Conservation (phyloP, 345 rosid species). For the Rhodamnia argentea region DNA sequence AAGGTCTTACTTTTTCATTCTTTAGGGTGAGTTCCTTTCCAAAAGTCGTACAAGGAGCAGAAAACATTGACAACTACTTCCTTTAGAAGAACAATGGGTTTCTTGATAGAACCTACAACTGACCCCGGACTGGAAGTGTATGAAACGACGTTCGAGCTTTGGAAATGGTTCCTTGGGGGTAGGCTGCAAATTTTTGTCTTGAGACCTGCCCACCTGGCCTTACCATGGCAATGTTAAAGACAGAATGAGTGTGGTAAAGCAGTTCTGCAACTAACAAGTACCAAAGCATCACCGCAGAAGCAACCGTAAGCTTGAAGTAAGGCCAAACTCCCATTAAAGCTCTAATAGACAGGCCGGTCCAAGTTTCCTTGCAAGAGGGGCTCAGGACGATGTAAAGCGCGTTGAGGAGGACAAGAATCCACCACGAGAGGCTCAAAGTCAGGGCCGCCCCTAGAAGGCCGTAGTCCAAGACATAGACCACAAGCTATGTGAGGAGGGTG, state of each 20-base stretch:
- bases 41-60: background rate
- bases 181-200: background rate
- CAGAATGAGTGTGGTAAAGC: background rate
- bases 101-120: background rate
- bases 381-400: conserved; percentile 54
- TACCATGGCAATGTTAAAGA: background rate
- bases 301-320: conserved; percentile 69
- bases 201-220: background rate
- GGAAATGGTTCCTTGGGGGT: background rate
- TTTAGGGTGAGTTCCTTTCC: background rate
- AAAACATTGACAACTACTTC: background rate
- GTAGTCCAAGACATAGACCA: conserved; percentile 25
- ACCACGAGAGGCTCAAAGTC: conserved; percentile 67
- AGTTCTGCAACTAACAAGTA: conserved; percentile 4
- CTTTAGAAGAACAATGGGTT: background rate
- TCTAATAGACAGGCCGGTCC: conserved; percentile 57
- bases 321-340: conserved; percentile 86
- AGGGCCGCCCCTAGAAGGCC: conserved; percentile 77
- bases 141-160: background rate
- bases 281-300: conserved; percentile 93
- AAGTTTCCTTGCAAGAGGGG: conserved; percentile 65
- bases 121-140: background rate
- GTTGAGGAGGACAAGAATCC: conserved; percentile 40
- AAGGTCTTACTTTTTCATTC: background rate
- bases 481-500: conserved; percentile 63